Percentiles rank a stretch among this genome's conserved stretches.
These are phyloP conservation scores for Russula abietina DNA, from an alignment of 768 basidiomycete genomes.

Conservation along the genomic window DNA sequence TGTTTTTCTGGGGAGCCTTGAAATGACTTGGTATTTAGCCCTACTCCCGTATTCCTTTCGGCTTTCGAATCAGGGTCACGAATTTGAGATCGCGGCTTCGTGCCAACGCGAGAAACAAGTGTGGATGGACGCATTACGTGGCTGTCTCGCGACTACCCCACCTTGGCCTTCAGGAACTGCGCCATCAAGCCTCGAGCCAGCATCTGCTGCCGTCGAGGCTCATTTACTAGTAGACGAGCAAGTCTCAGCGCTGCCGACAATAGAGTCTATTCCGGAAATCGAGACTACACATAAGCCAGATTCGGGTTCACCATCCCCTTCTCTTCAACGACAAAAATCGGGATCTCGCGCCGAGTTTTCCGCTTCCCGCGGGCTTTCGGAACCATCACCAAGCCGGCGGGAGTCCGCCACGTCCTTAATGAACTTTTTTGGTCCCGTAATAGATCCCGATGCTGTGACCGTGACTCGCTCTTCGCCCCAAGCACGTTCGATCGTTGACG, in stretches of 20 bases:
- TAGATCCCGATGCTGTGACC: conserved; percentile 50
- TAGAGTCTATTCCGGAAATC: conserved; percentile 31
- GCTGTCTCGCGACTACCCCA: conserved; percentile 40
- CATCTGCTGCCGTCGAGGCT: conserved; percentile 18
- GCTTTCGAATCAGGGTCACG: conserved; percentile 13
- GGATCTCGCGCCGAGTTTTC: conserved; percentile 9
- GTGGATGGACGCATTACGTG: conserved; percentile 72
- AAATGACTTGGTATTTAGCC: conserved; percentile 39
- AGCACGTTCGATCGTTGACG: conserved; percentile 67
- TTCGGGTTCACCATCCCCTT: conserved; percentile 1
- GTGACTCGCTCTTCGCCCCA: conserved; percentile 61
- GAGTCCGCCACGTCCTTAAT: conserved; percentile 62
- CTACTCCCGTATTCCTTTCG: conserved; percentile 54
- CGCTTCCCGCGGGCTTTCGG: conserved; percentile 8
- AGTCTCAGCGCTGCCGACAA: conserved; percentile 28
- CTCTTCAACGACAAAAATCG: conserved; percentile 7
- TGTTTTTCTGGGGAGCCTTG: not conserved
- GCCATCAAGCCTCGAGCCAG: conserved; percentile 50
- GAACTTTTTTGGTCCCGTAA: conserved; percentile 48
- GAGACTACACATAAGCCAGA: conserved; percentile 19
- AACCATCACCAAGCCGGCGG: conserved; percentile 35
- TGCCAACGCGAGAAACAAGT: conserved; percentile 78
- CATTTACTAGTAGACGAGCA: conserved; percentile 13
- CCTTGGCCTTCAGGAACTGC: conserved; percentile 55
- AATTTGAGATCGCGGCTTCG: conserved; percentile 79